Evolutionary conservation across 169 alveolate genomes (phyloP).

Genomic region (Babesia gibsoni): DNA sequence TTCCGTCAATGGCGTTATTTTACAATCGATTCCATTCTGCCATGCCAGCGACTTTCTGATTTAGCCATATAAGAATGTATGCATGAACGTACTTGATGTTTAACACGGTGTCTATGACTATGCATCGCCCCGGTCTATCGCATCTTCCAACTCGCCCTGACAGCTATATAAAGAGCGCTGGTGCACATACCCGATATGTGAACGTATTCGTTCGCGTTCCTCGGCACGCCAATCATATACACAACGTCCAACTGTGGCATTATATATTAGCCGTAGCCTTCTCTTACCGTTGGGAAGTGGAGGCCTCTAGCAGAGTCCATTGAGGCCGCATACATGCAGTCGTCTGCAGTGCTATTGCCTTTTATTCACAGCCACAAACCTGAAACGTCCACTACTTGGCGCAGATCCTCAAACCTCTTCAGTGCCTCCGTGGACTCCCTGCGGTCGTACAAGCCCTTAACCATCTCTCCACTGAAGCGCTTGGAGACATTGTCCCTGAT

Average conservation of each 20-base stretch:
- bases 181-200: constrained; percentile 59
- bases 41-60: constrained; percentile 39
- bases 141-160: constrained; percentile 64
- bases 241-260: constrained; percentile 42
- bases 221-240: constrained; percentile 55
- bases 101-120: constrained; percentile 18
- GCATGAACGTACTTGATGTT: constrained; percentile 31
- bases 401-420: constrained; percentile 13
- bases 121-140: constrained; percentile 45
- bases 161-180: neutral
- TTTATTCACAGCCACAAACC: neutral
- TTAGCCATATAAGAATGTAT: neutral
- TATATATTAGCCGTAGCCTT: neutral
- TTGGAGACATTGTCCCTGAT: constrained; percentile 42
- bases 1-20: constrained; percentile 19
- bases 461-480: constrained; percentile 10
- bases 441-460: constrained; percentile 17
- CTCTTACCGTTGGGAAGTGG: constrained; percentile 56
- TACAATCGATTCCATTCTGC: constrained; percentile 44
- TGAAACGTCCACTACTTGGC: constrained; percentile 3
- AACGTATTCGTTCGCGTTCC: constrained; percentile 55
- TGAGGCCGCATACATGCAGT: constrained; percentile 35
- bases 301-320: constrained; percentile 66
- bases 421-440: constrained; percentile 12
- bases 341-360: neutral